A percentile compares a stretch with the other conserved stretches of the same genome.
Evolutionary conservation across 371 early-diverging fungal genomes (phyloP).

Genomic region (Mortierella sp.): DNA sequence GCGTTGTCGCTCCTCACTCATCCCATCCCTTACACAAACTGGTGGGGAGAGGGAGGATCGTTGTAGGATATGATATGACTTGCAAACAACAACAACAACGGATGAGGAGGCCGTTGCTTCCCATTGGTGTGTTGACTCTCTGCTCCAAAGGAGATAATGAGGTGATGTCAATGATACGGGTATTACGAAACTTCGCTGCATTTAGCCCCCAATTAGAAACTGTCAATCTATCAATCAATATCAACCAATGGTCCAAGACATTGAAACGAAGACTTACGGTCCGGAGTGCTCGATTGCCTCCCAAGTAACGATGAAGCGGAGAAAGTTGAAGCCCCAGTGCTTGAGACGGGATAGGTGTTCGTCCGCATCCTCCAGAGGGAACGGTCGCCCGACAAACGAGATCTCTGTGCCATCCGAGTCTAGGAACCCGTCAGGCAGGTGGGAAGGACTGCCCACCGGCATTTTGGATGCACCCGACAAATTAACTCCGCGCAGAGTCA

Average conservation of each 20-base stretch:
- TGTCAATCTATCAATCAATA: background rate
- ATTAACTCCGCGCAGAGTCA: conserved; percentile 76
- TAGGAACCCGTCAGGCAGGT: conserved; percentile 62
- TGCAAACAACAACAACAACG: conserved; percentile 6
- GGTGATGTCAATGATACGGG: background rate
- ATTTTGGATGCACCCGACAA: conserved; percentile 72
- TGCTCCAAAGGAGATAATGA: background rate
- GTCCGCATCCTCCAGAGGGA: conserved; percentile 86
- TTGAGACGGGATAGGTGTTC: conserved; percentile 79
- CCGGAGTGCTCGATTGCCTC: conserved; percentile 87
- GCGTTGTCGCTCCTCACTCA: too few relatives aligned
- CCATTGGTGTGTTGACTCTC: background rate
- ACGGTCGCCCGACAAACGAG: conserved; percentile 80
- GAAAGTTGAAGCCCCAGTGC: conserved; percentile 83
- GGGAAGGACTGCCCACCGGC: conserved; percentile 63
- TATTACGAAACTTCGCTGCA: background rate
- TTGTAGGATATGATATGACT: too few relatives aligned
- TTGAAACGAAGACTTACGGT: conserved; percentile 64
- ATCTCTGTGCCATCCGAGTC: conserved; percentile 67
- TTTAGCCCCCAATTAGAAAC: background rate
- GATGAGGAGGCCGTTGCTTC: background rate
- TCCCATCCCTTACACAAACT: too few relatives aligned
- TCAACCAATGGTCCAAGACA: background rate
- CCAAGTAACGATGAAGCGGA: conserved; percentile 86
- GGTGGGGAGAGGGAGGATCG: too few relatives aligned